Conservation (phyloP, 257 asterid species). For the Jacaranda copaia region DNA sequence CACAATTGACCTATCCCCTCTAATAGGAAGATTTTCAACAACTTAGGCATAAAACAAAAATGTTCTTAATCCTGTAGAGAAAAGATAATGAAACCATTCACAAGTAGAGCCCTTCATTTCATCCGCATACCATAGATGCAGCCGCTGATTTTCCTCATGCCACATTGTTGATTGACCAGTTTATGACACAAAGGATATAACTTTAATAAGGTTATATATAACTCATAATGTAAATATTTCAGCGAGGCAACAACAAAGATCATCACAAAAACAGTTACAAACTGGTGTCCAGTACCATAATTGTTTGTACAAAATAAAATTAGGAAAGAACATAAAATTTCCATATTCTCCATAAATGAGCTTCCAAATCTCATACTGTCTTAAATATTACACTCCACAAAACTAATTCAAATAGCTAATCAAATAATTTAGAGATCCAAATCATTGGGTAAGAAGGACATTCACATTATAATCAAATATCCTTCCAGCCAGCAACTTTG, state of each 20-base stretch:
- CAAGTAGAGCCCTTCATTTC: neutral
- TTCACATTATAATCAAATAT: neutral
- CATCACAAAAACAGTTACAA: too few species aligned
- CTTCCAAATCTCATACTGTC: neutral
- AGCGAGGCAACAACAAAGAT: too few species aligned
- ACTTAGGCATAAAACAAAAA: neutral
- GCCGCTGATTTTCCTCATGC: conserved; percentile 16
- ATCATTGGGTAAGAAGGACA: neutral
- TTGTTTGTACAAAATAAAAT: neutral
- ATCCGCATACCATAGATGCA: neutral
- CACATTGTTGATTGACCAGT: neutral
- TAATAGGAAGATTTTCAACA: neutral
- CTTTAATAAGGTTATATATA: neutral
- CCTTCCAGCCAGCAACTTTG: neutral
- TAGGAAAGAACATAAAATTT: neutral
- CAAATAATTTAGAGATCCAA: conserved; percentile 22
- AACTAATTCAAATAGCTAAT: neutral
- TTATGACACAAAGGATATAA: neutral
- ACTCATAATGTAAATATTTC: conserved; percentile 17
- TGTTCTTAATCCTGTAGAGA: conserved; percentile 16
- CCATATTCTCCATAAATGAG: neutral
- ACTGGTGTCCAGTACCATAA: neutral
- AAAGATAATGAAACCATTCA: conserved; percentile 9
- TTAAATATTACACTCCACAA: conserved; percentile 27
- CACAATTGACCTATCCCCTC: conserved; percentile 14